Evolutionary conservation across 106 monocot species (phyloP), one percentile per base, ranked within the genome.

Genomic region (Vanilla planifolia): DNA sequence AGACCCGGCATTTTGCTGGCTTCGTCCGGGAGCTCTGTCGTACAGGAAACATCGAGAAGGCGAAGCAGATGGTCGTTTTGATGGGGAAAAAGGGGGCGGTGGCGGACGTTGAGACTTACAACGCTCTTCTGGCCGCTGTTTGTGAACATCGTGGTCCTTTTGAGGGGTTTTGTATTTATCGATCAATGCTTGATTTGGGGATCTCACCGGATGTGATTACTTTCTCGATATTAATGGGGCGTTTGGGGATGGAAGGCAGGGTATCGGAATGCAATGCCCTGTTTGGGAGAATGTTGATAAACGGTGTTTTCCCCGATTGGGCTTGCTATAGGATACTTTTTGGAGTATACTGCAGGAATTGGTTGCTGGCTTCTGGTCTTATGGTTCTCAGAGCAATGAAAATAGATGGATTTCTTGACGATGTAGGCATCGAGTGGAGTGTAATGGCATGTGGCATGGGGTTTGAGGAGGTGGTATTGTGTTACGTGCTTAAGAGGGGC

Each of bases 141-240:
- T 50, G 50, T 28, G 48, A 61, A 48, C 9, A 30, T 33, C 17
- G 40, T 4, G 19, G 51, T 9, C 26, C 43, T 5, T 51, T 42
- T 26, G 52, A 33, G 41, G 62, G 51, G 61, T 35, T 70, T 36
- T 20, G 9, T 13, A 15, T 70, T 22, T 62, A 48, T 39, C 48
- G 32, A n/a, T 25, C 23, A 39, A 69, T 69, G 69, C 4, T 17
- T n/a, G 15, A 51, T 3, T 22, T 17, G 19, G 60, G 69, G 36
- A 27, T 60, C 39, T 50, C 37, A 0, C 60, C 60, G 9, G 69
- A 69, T 50, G 69, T 69, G 48, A 69, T 69, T 21, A 61, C 60
- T 9, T 69, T 69, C 48, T 60, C 70, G 6, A 70, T 32, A 13
- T 7, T 70, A 28, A 42, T 70, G 22, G 48, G 51, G 6, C 32